Percentiles rank a stretch among this genome's conserved stretches.
Evolutionary conservation across 305 asterid species (phyloP).

Genomic region (Fraxinus xanthoxyloides): DNA sequence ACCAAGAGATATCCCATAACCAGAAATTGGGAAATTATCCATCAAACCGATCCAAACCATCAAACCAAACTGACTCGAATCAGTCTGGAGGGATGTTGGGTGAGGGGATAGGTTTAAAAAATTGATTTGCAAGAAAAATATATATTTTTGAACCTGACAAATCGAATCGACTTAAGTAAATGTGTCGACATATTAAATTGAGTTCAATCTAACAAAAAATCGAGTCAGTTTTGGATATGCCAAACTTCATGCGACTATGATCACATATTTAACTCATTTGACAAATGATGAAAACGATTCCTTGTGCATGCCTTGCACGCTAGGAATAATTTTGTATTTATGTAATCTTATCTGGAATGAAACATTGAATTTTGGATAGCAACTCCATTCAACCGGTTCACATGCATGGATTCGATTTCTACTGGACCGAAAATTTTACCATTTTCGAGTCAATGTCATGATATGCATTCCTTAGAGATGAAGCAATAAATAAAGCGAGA

Average conservation of each 20-base stretch:
- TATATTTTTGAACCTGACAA: not conserved
- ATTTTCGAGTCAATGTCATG: conserved; percentile 21
- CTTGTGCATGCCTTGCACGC: not conserved
- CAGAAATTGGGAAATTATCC: not conserved
- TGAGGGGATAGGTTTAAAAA: not conserved
- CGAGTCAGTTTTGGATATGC: not conserved
- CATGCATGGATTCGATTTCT: not conserved
- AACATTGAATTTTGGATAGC: not conserved
- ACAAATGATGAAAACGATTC: not conserved
- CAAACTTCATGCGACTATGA: not conserved
- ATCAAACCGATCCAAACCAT: not conserved
- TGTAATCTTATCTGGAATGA: not conserved
- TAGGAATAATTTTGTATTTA: not conserved
- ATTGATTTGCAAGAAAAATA: not conserved
- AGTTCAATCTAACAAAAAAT: not conserved
- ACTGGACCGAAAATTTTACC: not conserved
- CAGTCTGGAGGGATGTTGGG: not conserved
- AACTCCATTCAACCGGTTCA: not conserved
- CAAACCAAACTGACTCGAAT: not conserved
- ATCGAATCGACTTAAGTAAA: not conserved
- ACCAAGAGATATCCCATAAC: not conserved
- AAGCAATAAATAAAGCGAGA: conserved; percentile 41
- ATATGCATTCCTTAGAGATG: conserved; percentile 38
- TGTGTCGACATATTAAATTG: too few relatives aligned
- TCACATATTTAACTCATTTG: not conserved